Base-by-base conservation (phyloP, 2,329 filamentous ascomycete genomes). In the Eutypa lata region DNA sequence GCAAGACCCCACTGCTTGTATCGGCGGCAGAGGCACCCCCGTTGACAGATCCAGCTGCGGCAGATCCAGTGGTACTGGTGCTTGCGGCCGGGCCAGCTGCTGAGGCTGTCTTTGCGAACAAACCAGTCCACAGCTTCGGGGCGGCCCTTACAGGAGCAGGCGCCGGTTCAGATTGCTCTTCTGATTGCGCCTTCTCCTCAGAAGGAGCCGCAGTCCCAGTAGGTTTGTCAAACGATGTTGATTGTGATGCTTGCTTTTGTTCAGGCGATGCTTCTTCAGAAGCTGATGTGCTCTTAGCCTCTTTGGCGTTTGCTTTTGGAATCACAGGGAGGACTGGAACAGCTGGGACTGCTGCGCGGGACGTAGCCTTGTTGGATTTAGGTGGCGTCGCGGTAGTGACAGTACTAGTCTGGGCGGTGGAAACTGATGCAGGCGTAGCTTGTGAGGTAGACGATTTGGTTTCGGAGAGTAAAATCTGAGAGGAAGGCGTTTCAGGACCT, bases 261-360 rank as follows among this genome's bases (percentile, higher is more conserved):
- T 63, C 62, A 10, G 54, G 37, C 14, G 54, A 14, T 21, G 56
- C 43, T 38, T 57, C 57, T 40, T 64, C 63, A 10, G 55, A 56
- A 22, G 57, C 58, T 13, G 57, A 40, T 16, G 58, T 46, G 44
- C 47, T 56, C 49, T 62, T 70, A 11, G 49, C 43, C 4, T 70
- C 69, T 47, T 69, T 73, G 4, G 67, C 57, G 35, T 56, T 62
- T 13, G 64, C 50, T 62, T 76, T 80, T 7, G 78, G 76, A 8
- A 79, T 59, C 33, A 67, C 72, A 7, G 79, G 79, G 21, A 81
- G 54, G n/a, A 77, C 69, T 3, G 78, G 77, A 42, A 76, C 58
- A 1, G 74, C 74, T 11, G 74, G 72, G 5, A 71, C 62, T 19
- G 70, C 68, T 14, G 71, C 55, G 8, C 73, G 74, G 38, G 58